Conservation (phyloP, 371 early-diverging fungal species). For the Circinella umbellata region DNA sequence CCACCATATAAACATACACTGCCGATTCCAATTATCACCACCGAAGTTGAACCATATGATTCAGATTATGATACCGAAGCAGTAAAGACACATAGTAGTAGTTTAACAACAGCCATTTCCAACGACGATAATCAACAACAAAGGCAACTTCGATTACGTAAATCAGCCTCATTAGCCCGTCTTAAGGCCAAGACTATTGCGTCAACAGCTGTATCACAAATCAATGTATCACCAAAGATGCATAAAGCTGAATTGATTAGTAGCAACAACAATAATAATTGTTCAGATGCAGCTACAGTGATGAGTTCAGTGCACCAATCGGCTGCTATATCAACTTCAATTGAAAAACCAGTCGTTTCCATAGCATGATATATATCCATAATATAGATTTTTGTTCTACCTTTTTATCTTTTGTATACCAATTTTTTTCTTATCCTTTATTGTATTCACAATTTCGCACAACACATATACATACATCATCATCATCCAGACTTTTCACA, state of each 20-base stretch:
- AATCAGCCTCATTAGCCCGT: constrained; percentile 20
- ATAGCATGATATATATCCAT: not conserved
- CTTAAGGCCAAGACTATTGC: constrained; percentile 24
- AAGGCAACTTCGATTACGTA: constrained; percentile 17
- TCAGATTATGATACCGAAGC: not conserved
- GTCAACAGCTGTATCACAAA: constrained; percentile 29
- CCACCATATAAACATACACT: not conserved
- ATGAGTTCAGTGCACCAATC: constrained; percentile 5
- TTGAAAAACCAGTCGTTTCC: constrained; percentile 9
- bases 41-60: not conserved
- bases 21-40: not conserved
- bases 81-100: not conserved
- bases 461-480: not conserved
- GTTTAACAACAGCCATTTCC: not conserved
- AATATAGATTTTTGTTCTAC: not conserved
- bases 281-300: constrained; percentile 8
- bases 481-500: not conserved
- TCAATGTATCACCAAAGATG: constrained; percentile 28
- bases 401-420: not conserved
- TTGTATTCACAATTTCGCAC: constrained; percentile 4
- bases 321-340: not conserved
- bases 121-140: not conserved
- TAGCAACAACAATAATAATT: constrained; percentile 5
- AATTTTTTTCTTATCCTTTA: not conserved
- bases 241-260: constrained; percentile 3